Conservation (phyloP, 2,329 filamentous ascomycete genomes). For the Ophiosphaerella korrae region DNA sequence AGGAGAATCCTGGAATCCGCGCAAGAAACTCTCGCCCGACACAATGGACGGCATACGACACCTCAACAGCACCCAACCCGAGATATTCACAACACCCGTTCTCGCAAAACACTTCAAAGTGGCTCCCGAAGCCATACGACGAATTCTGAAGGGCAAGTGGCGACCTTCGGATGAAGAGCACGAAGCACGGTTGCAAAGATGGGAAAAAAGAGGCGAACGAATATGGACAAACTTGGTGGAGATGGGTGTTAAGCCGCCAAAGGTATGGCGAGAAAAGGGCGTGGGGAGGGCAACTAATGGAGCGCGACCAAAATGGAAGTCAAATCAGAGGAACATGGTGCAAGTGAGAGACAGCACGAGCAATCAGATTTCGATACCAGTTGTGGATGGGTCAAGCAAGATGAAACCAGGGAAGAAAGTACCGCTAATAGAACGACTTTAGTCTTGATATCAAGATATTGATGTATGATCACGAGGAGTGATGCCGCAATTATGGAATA, state of each 20-base stretch:
- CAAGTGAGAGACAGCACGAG: constrained; percentile 33
- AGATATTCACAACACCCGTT: constrained; percentile 73
- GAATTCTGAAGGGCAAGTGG: constrained; percentile 85
- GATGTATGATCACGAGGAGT: too few species aligned
- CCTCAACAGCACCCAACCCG: constrained; percentile 76
- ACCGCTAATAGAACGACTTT: constrained; percentile 15
- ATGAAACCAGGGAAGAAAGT: constrained; percentile 2
- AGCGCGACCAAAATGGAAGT: constrained; percentile 42
- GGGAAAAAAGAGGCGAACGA: constrained; percentile 55
- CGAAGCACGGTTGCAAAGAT: constrained; percentile 50
- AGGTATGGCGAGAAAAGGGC: constrained; percentile 57
- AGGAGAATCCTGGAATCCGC: constrained; percentile 75
- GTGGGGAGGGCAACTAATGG: constrained; percentile 42
- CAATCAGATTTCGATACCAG: constrained; percentile 38
- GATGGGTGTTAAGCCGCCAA: constrained; percentile 61
- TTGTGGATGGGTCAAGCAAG: constrained; percentile 27
- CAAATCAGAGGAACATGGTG: constrained; percentile 32
- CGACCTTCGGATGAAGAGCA: constrained; percentile 58
- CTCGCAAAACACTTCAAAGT: constrained; percentile 82
- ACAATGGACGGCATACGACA: constrained; percentile 88
- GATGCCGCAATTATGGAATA: too few species aligned
- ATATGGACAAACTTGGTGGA: constrained; percentile 56
- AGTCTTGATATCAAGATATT: background rate
- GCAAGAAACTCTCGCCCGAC: constrained; percentile 88
- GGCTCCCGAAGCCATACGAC: constrained; percentile 83